These are phyloP conservation scores for Oryza australiensis DNA, from an alignment of 176 grass and related monocot genomes.

Conservation along the genomic window DNA sequence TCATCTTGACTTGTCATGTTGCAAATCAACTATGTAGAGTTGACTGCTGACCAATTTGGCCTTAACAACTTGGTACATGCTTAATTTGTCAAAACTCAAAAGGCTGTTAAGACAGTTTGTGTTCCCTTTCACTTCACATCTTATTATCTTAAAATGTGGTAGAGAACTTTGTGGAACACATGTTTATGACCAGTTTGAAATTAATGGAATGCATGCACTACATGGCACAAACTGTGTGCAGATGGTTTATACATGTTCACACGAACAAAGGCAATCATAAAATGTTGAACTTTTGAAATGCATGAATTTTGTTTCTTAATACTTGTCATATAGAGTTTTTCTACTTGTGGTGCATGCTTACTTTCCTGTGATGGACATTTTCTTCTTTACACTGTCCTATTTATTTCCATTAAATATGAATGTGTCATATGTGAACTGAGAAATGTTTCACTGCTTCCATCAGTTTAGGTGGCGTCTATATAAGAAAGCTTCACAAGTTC, in stretches of 20 bases:
- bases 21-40: neutral
- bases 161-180: constrained; percentile 2
- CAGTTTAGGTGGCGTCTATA: constrained; percentile 98
- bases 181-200: neutral
- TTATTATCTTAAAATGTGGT: constrained; percentile 19
- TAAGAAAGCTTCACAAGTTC: constrained; percentile 95
- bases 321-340: neutral
- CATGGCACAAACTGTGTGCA: neutral
- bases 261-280: neutral
- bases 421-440: constrained; percentile 38
- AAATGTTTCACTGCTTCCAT: constrained; percentile 55
- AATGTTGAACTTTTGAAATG: neutral
- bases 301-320: neutral
- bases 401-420: constrained; percentile 21
- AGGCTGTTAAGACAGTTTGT: neutral
- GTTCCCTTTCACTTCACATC: neutral
- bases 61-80: constrained; percentile 19
- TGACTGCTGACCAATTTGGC: neutral
- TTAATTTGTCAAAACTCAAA: constrained; percentile 9
- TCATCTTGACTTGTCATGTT: neutral
- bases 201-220: constrained; percentile 6
- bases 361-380: neutral
- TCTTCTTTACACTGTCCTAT: constrained; percentile 1
- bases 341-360: neutral
- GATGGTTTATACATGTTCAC: neutral